These are phyloP conservation scores for Begonia fuchsioides DNA, from an alignment of 306 rosid genomes.

Conservation along the genomic window DNA sequence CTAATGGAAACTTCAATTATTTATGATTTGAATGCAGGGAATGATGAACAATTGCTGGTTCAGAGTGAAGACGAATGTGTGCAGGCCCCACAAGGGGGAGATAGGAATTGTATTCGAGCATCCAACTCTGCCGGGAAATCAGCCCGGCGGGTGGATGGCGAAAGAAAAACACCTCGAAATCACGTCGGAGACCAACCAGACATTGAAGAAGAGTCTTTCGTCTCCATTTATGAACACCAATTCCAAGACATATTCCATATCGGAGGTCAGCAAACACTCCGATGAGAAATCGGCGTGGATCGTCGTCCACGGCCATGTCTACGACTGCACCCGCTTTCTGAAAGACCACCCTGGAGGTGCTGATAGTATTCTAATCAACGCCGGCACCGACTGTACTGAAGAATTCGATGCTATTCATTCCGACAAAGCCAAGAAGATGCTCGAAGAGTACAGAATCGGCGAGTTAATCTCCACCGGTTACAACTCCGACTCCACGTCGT, in stretches of 20 bases:
- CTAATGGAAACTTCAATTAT: too few species aligned
- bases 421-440: constrained; percentile 59
- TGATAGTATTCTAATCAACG: constrained; percentile 79
- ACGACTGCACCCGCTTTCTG: constrained; percentile 61
- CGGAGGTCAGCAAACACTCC: constrained; percentile 47
- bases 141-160: constrained; percentile 84
- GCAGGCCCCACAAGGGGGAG: constrained; percentile 52
- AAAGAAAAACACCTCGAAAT: constrained; percentile 31
- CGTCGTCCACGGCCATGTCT: constrained; percentile 45
- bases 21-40: constrained; percentile 58
- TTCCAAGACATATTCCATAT: constrained; percentile 24
- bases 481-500: constrained; percentile 20
- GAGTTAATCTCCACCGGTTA: constrained; percentile 30
- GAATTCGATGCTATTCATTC: constrained; percentile 88
- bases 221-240: constrained; percentile 42
- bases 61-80: constrained; percentile 42
- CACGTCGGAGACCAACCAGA: constrained; percentile 12
- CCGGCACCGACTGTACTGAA: constrained; percentile 83
- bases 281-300: constrained; percentile 55
- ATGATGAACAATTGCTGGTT: constrained; percentile 97
- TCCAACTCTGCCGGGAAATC: constrained; percentile 69
- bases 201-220: constrained; percentile 40
- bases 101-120: constrained; percentile 64
- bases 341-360: constrained; percentile 73
- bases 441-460: constrained; percentile 52